A percentile compares a stretch with the other conserved stretches of the same genome.
phyloP scores from a whole-genome alignment of 2,329 filamentous ascomycete genomes.

The Fusarium redolens region DNA sequence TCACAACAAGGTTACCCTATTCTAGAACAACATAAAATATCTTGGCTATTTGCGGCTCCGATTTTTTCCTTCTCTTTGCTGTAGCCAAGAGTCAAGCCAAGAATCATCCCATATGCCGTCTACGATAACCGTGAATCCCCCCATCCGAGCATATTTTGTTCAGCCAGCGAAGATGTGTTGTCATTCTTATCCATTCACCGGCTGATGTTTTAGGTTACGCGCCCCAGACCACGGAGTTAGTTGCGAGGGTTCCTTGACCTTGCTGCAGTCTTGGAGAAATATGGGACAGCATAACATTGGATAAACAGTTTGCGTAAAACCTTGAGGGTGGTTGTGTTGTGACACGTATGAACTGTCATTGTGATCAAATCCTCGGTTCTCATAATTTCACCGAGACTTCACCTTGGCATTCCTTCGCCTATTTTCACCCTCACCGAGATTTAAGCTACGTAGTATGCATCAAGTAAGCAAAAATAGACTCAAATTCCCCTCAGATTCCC shows the following conservation, averaged over 20 bases:
- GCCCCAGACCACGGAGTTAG: rapidly evolving
- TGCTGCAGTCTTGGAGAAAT: neutral
- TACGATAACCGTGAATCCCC: neutral
- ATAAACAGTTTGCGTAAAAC: neutral
- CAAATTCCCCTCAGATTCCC: neutral
- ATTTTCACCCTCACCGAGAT: neutral
- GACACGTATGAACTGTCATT: neutral
- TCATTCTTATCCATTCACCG: rapidly evolving
- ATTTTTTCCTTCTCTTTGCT: neutral
- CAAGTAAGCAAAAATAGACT: neutral
- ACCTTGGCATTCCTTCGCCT: neutral
- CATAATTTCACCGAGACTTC: neutral
- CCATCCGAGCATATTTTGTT: neutral
- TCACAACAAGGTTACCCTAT: neutral
- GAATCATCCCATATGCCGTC: neutral
- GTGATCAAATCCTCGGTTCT: neutral
- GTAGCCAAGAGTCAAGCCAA: neutral
- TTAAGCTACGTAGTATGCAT: neutral
- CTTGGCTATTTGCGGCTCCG: slow-evolving; percentile 2
- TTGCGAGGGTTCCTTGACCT: neutral
- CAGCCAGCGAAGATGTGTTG: neutral
- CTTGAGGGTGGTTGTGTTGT: rapidly evolving
- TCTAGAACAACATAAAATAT: neutral
- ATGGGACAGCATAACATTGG: no score
- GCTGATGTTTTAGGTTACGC: neutral